phyloP scores from a whole-genome alignment of 2,329 filamentous ascomycete genomes.

The Fusarium anthophilum region DNA sequence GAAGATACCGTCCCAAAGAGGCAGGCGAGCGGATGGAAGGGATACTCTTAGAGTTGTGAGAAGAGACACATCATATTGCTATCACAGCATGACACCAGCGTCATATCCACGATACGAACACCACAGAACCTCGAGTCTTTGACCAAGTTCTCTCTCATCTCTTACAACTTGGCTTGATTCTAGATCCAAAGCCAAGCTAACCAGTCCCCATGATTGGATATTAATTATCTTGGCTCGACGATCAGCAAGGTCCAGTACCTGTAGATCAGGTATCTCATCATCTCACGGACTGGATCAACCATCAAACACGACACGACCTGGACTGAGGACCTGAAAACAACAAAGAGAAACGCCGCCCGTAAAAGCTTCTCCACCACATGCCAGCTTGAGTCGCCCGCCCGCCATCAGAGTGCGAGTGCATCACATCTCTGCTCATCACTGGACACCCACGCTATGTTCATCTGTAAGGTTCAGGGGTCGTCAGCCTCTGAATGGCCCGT shows the following conservation, averaged over 20 bases:
- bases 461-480: slow-evolving; percentile 28
- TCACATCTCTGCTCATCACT: slow-evolving; percentile 28
- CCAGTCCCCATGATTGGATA: neutral
- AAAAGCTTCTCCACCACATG: slow-evolving; percentile 10
- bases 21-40: slow-evolving; percentile 21
- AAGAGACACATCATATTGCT: slow-evolving; percentile 4
- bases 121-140: neutral
- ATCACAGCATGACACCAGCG: neutral
- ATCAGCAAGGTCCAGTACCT: slow-evolving; percentile 24
- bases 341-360: neutral
- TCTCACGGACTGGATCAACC: slow-evolving; percentile 4
- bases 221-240: slow-evolving; percentile 11
- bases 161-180: neutral
- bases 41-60: neutral
- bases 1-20: slow-evolving; percentile 16
- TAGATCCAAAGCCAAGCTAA: slow-evolving; percentile 14
- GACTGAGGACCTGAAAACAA: neutral
- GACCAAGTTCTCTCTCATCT: slow-evolving; percentile 11
- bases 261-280: slow-evolving; percentile 26
- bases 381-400: neutral
- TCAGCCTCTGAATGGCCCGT: slow-evolving; percentile 25
- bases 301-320: neutral
- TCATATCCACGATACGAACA: slow-evolving; percentile 6
- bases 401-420: slow-evolving; percentile 16
- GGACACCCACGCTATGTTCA: slow-evolving; percentile 21